Evolutionary conservation across 2,329 filamentous ascomycete genomes (phyloP), one percentile per base, ranked within the genome.

Genomic region (Aspergillus pseudoterreus): DNA sequence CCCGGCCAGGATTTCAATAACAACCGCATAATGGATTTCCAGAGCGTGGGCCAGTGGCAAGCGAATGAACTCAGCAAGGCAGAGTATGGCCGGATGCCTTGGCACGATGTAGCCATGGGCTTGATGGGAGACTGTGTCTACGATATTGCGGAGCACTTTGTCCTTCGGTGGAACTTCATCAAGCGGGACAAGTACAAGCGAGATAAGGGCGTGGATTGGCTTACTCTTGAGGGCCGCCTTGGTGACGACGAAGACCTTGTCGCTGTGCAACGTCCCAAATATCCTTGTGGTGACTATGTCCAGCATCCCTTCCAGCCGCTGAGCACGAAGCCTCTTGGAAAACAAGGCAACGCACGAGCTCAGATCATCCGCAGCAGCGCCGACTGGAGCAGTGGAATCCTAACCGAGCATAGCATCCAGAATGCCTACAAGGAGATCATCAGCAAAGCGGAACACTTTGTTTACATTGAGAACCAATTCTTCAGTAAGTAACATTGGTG

Each of bases 401-500:
- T 95, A 39, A 84, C 79, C 0, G 85, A 88, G 63, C 90, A 94
- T 68, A 95, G 90, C 0, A 92, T 96, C 55, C 83, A 86, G 55
- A 92, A 92, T 65, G 91, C 91, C 1, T 95, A 95, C 71, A 82
- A 77, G 17, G 90, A 96, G 57, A 75, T 95, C 27, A 97, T 97
- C 62, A 79, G 86, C 46, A 90, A 89, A 47, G 92, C 92, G 0
- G 77, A 96, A 71, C 92, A 97, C 67, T 96, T 84, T 61, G 87
- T 99, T 21, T 99, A 97, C 74, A 96, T 99, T 54, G 94, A 99
- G 70, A 97, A 97, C 64, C 94, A 99, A 64, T 97, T 97, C 76
- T 99, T 97, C 78, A 96, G n/a, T n/a, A n/a, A n/a, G n/a, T n/a
- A n/a, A n/a, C n/a, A n/a, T n/a, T n/a, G n/a, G n/a, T n/a, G n/a